Evolutionary conservation across 1,284 basidiomycete genomes (phyloP).

Genomic region (Cyathus olla): DNA sequence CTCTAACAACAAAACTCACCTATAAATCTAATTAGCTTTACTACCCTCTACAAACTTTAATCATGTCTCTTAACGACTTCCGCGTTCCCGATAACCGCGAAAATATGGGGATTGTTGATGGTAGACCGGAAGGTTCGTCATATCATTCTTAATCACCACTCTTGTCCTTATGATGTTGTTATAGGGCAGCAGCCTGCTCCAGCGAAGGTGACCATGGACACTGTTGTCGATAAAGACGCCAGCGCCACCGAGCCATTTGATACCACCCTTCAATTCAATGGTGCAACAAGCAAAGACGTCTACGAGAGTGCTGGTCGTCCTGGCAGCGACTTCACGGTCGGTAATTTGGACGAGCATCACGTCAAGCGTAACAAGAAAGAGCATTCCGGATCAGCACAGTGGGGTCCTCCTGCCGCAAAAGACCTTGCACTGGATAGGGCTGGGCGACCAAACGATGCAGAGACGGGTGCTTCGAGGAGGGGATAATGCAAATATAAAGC

Average conservation of each 20-base stretch:
- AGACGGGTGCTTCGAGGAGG: not conserved
- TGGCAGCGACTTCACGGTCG: not conserved
- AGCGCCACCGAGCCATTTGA: not conserved
- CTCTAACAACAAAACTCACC: not conserved
- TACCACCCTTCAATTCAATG: not conserved
- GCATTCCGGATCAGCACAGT: not conserved
- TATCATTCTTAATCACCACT: too few species aligned
- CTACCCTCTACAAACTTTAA: not conserved
- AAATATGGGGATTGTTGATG: conserved; percentile 4
- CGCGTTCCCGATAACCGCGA: not conserved
- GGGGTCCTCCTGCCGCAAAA: not conserved
- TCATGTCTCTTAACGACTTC: not conserved
- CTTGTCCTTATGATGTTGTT: too few species aligned
- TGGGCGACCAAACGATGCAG: not conserved
- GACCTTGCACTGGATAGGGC: not conserved
- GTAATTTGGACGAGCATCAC: not conserved
- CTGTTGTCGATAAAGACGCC: too few species aligned
- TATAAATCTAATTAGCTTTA: not conserved
- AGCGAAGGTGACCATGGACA: too few species aligned
- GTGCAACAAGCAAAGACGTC: not conserved
- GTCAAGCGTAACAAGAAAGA: not conserved
- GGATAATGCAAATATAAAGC: not conserved
- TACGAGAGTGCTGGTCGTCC: not conserved
- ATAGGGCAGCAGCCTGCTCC: not conserved
- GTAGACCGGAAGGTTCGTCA: not conserved